These are phyloP conservation scores for Mortierella sp. DNA, from an alignment of 371 early-diverging fungal species.

Conservation along the genomic window DNA sequence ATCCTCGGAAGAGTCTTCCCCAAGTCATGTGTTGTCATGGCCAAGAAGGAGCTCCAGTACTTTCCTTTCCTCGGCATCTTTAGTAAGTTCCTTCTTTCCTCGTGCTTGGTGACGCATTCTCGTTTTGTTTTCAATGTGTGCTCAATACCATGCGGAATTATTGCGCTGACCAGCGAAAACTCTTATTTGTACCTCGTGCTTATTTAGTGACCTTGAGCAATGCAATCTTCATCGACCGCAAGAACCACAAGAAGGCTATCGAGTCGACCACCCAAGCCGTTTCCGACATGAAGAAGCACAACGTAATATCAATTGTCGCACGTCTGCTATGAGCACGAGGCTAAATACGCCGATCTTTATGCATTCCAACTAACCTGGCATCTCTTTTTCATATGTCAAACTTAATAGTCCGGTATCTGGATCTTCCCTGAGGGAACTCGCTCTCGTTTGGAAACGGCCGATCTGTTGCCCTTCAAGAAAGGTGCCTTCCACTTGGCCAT, in stretches of 20 bases:
- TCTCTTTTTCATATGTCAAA: neutral
- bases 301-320: slow-evolving; percentile 62
- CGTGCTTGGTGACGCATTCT: neutral
- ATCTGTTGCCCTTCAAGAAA: slow-evolving; percentile 93
- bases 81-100: slow-evolving; percentile 69
- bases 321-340: neutral
- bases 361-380: neutral
- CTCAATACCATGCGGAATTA: neutral
- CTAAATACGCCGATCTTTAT: neutral
- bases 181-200: neutral
- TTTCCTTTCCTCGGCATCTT: slow-evolving; percentile 91
- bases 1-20: slow-evolving; percentile 82
- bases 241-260: slow-evolving; percentile 83
- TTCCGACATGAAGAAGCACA: slow-evolving; percentile 77
- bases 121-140: neutral
- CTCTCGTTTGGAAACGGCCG: slow-evolving; percentile 77
- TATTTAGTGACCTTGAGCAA: slow-evolving; percentile 78
- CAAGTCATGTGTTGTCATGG: slow-evolving; percentile 78
- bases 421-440: slow-evolving; percentile 97
- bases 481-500: slow-evolving; percentile 94
- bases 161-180: neutral
- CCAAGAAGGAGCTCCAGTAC: slow-evolving; percentile 83
- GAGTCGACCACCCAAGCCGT: slow-evolving; percentile 85
- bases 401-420: slow-evolving; percentile 81
- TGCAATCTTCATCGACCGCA: slow-evolving; percentile 91